Conservation (phyloP, 2,329 filamentous ascomycete genomes). For the Diplodia corticola region DNA sequence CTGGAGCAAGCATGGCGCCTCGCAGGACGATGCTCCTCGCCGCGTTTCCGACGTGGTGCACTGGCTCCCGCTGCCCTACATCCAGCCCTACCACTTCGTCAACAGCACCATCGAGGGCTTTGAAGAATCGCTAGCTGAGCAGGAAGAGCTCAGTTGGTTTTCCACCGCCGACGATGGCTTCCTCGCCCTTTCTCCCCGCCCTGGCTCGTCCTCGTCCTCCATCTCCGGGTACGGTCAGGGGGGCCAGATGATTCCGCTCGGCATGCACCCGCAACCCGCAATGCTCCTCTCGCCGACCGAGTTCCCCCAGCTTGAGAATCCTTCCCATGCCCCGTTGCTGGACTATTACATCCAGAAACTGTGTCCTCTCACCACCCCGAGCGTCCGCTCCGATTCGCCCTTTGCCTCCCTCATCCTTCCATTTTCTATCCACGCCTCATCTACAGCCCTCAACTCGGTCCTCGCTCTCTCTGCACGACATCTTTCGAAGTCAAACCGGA, state of each 20-base stretch:
- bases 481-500: slow-evolving; percentile 35
- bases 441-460: slow-evolving; percentile 41
- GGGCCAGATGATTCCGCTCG: not conserved
- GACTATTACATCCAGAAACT: slow-evolving; percentile 45
- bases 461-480: slow-evolving; percentile 44
- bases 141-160: slow-evolving; percentile 12
- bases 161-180: not conserved
- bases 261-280: slow-evolving; percentile 5
- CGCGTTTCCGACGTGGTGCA: slow-evolving; percentile 18
- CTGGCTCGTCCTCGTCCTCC: slow-evolving; percentile 13
- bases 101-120: slow-evolving; percentile 26
- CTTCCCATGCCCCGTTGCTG: slow-evolving; percentile 37
- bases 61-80: slow-evolving; percentile 27
- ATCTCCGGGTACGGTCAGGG: not conserved
- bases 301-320: slow-evolving; percentile 32
- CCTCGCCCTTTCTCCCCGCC: not conserved
- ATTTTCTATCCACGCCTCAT: slow-evolving; percentile 42
- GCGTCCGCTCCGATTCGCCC: slow-evolving; percentile 37
- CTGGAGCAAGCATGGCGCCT: slow-evolving; percentile 35
- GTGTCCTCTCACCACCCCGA: slow-evolving; percentile 44
- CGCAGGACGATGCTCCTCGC: slow-evolving; percentile 24
- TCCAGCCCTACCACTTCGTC: slow-evolving; percentile 29
- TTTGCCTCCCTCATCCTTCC: slow-evolving; percentile 44
- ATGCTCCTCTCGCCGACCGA: slow-evolving; percentile 27
- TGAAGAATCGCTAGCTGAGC: slow-evolving; percentile 20